Base-by-base conservation (phyloP, 2,329 filamentous ascomycete species). In the Pseudogymnoascus destructans region DNA sequence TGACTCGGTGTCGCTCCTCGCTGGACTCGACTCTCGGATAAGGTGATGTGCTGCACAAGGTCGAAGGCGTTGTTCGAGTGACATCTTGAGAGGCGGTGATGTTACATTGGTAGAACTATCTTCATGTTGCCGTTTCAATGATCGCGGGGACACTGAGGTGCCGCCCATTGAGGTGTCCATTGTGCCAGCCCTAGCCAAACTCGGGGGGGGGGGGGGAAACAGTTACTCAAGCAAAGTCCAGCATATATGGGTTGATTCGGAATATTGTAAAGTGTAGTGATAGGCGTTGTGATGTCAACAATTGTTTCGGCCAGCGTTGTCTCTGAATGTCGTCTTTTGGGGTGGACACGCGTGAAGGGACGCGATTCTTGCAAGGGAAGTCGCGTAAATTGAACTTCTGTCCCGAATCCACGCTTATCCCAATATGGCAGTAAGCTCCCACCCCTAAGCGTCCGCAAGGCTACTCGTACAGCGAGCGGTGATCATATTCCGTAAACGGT, bases 301-400 rank as follows among this genome's bases (percentile, higher is more conserved):
- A 42, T 42, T 42, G 38, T 42, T 42, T 42, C 38, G 38, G 38
- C 38, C 38, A 42, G 19, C 38, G 38, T 42, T 42, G 38, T 23
- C 38, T 42, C 19, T 42, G 19, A 42, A 42, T 42, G 38, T 21
- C 19, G 38, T 17, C 11, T 17, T 23, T 13, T 42, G 38, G 38
- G 38, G 38, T 19, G 5, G 38, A 42, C 38, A 6, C 38, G 38
- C 38, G 11, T 42, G 38, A 23, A 42, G 38, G 38, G 38, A 42
- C 38, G 38, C 38, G 38, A 42, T 42, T 42, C 38, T 42, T 42
- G 19, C 38, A 42, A 42, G 38, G 38, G 38, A 13, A 42, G 38
- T 42, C 38, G 38, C 38, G 38, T 42, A 42, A 42, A 42, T 42
- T 42, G 38, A 42, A 42, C 38, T 42, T 42, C 38, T 19, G 38